Evolutionary conservation across 805 yeast genomes (phyloP).

Genomic region (Metschnikowia cubensis): DNA sequence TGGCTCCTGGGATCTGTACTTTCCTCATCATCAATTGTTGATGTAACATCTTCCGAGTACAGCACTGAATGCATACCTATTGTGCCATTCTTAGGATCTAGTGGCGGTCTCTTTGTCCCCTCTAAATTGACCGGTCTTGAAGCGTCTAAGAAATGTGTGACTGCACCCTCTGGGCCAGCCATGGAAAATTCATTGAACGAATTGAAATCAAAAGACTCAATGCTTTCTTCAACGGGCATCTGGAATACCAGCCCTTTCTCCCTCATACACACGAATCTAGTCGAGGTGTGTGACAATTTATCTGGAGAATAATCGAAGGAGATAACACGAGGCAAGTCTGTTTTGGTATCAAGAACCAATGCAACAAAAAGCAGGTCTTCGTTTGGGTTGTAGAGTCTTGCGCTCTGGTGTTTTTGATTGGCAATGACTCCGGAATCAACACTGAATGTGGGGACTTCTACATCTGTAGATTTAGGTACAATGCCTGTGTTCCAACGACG

Average conservation of each 20-base stretch:
- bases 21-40: conserved; percentile 31
- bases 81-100: neutral
- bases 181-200: conserved; percentile 63
- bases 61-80: neutral
- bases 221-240: conserved; percentile 69
- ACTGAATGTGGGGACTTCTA: conserved; percentile 12
- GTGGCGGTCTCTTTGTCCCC: neutral
- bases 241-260: conserved; percentile 85
- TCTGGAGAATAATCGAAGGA: conserved; percentile 81
- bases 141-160: conserved; percentile 40
- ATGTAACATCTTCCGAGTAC: conserved; percentile 25
- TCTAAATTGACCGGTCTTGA: neutral
- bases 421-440: conserved; percentile 7
- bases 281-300: conserved; percentile 42
- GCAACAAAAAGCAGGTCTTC: conserved; percentile 69
- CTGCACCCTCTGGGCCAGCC: conserved; percentile 55
- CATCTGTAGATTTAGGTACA: conserved; percentile 32
- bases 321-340: conserved; percentile 76
- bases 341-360: conserved; percentile 66
- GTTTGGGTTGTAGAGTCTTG: conserved; percentile 34
- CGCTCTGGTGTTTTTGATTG: conserved; percentile 34
- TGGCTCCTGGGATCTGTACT: conserved; percentile 14
- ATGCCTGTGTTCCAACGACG: conserved; percentile 77
- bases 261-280: conserved; percentile 79
- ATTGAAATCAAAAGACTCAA: conserved; percentile 59